Evolutionary conservation across 805 yeast species (phyloP).

Genomic region (Saccharomyces kudriavzevii): DNA sequence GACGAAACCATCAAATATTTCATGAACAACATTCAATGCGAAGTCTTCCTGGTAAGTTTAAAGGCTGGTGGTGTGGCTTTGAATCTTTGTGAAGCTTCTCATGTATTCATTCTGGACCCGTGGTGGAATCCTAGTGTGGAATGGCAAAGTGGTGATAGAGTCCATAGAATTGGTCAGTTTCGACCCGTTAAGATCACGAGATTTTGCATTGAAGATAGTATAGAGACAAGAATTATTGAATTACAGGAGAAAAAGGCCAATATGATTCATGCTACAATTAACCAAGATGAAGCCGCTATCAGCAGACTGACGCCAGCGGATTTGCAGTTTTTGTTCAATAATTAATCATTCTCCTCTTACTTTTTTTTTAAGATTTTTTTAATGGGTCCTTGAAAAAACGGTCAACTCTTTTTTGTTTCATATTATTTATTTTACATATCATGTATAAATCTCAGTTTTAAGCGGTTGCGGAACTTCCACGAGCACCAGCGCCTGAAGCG

Average conservation of each 20-base stretch:
- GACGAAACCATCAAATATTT: slow-evolving; percentile 85
- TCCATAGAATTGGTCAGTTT: slow-evolving; percentile 93
- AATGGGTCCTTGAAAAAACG: background rate
- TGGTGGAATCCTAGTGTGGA: slow-evolving; percentile 99
- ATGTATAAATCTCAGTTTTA: slow-evolving; percentile 1
- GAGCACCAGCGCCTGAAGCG: slow-evolving; percentile 63
- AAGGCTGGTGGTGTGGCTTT: slow-evolving; percentile 99
- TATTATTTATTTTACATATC: background rate
- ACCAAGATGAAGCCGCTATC: slow-evolving; percentile 85
- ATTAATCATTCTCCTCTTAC: slow-evolving; percentile 31
- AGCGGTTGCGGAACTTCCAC: slow-evolving; percentile 52
- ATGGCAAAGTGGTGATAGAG: slow-evolving; percentile 98
- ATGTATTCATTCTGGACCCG: slow-evolving; percentile 90
- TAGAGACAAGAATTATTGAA: slow-evolving; percentile 91
- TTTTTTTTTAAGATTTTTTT: background rate
- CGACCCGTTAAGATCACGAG: slow-evolving; percentile 90
- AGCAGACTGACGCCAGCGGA: slow-evolving; percentile 86
- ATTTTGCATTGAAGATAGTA: slow-evolving; percentile 91
- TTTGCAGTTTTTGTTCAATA: slow-evolving; percentile 86
- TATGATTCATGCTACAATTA: slow-evolving; percentile 95
- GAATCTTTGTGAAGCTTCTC: slow-evolving; percentile 93
- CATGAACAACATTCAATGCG: slow-evolving; percentile 87
- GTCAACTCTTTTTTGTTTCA: background rate
- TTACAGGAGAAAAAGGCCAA: slow-evolving; percentile 95
- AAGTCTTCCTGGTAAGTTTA: slow-evolving; percentile 86